Base-by-base conservation (phyloP, 805 yeast species). In the Yarrowia porcina region DNA sequence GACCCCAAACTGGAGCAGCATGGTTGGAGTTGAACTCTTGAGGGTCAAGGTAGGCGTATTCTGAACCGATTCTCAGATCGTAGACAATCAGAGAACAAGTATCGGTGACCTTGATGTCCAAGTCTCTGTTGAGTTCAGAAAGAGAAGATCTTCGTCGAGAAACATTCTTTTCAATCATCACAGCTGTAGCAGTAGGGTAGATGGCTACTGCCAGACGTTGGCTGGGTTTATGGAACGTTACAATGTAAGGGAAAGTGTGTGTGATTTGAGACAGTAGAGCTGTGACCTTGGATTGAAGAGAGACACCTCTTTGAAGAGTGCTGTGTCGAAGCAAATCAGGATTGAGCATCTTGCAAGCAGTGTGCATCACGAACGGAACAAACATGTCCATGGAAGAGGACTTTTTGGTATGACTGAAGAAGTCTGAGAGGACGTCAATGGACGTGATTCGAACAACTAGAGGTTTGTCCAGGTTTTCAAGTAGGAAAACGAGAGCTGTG, bases 1-100 rank as follows among this genome's bases (percentile, higher is more conserved):
- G 38, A 10, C 47, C 47, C 49, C 49, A 39, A 9, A 56, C 49
- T 1, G 61, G 36, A n/a, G 49, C 61, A 3, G 61, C 61, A 17
- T 39, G 49, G 32, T 56, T 56, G 28, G 61, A 39, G 18, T 56
- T 56, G 61, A 56, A 56, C 39, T 56, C 61, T 23, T 39, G 47
- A 27, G 61, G 61, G 49, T 56, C 61, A 2, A 56, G 21, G 9
- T 56, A 56, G n/a, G 61, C 47, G 20, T 39, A 41, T 17, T 39
- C 49, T 4, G 39, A 28, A n/a, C 61, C 61, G 36, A 21, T 28
- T 28, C 61, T 36, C 28, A 56, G n/a, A 17, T 56, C 61, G 30
- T 56, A 56, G 21, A 56, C 61, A 13, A 56, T 41, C 39, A 56
- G 23, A 13, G 38, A 56, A 39, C 47, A 41, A 0, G 61, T 56